These are phyloP conservation scores for Boletus pseudo-olivaceus DNA, from an alignment of 768 basidiomycete genomes.

Conservation along the genomic window DNA sequence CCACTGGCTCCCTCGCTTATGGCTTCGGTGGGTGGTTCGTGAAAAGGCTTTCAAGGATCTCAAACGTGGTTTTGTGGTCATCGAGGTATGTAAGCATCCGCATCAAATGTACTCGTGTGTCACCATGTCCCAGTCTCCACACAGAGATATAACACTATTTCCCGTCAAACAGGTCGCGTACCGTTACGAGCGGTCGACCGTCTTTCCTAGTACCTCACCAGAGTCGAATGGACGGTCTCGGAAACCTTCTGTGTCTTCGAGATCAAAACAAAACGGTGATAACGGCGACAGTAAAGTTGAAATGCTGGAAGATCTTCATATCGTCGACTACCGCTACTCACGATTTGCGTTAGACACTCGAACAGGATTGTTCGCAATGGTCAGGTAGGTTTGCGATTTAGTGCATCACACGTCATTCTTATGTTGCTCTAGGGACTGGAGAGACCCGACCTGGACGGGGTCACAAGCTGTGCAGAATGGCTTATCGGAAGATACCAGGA, in stretches of 20 bases:
- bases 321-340: conserved; percentile 91
- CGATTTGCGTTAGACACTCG: conserved; percentile 84
- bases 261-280: conserved; percentile 32
- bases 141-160: conserved; percentile 78
- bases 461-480: conserved; percentile 63
- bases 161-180: conserved; percentile 66
- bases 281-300: conserved; percentile 31
- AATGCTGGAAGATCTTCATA: conserved; percentile 49
- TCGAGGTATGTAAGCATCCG: conserved; percentile 64
- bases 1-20: conserved; percentile 89
- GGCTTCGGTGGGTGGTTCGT: conserved; percentile 83
- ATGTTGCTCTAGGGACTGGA: conserved; percentile 69
- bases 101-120: conserved; percentile 10
- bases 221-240: conserved; percentile 28
- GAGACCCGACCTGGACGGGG: conserved; percentile 71
- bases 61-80: conserved; percentile 71
- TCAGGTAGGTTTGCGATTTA: conserved; percentile 50
- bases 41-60: conserved; percentile 81
- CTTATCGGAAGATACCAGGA: conserved; percentile 47
- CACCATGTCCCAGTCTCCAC: conserved; percentile 60
- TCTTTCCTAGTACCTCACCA: conserved; percentile 52
- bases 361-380: conserved; percentile 76
- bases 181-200: conserved; percentile 74
- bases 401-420: not conserved
- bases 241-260: conserved; percentile 20